These are phyloP conservation scores for Cercospora janseana DNA, from an alignment of 2,329 filamentous ascomycete genomes.

Conservation along the genomic window DNA sequence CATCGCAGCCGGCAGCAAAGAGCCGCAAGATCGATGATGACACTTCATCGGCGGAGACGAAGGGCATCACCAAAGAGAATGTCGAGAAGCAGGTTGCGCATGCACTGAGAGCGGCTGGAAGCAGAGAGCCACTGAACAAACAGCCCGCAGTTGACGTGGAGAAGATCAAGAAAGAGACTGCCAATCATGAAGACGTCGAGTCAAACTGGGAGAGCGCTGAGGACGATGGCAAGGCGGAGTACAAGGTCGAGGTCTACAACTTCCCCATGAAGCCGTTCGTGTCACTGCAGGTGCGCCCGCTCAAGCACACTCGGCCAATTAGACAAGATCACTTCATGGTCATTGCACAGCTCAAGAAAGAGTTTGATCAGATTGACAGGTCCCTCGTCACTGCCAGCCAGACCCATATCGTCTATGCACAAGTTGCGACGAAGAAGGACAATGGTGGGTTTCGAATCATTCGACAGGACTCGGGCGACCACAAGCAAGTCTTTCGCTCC, in stretches of 20 bases:
- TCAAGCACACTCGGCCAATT: slow-evolving; percentile 62
- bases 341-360: slow-evolving; percentile 92
- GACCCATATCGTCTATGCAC: slow-evolving; percentile 89
- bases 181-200: slow-evolving; percentile 59
- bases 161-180: slow-evolving; percentile 55
- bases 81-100: slow-evolving; percentile 63
- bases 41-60: slow-evolving; percentile 34
- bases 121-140: slow-evolving; percentile 42
- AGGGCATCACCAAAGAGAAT: slow-evolving; percentile 66
- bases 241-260: slow-evolving; percentile 73
- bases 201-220: slow-evolving; percentile 84
- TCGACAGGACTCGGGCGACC: slow-evolving; percentile 86
- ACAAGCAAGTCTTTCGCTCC: slow-evolving; percentile 87
- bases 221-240: slow-evolving; percentile 68
- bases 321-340: slow-evolving; percentile 81
- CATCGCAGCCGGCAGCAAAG: slow-evolving; percentile 35
- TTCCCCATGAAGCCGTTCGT: slow-evolving; percentile 98
- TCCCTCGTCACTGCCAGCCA: slow-evolving; percentile 86
- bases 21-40: slow-evolving; percentile 35
- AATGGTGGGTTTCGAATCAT: slow-evolving; percentile 91
- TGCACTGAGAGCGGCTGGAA: slow-evolving; percentile 57
- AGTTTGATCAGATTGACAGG: slow-evolving; percentile 95
- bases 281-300: slow-evolving; percentile 68
- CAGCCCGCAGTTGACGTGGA: slow-evolving; percentile 47
- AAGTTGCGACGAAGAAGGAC: slow-evolving; percentile 63